Evolutionary conservation across 192 early-diverging fungal genomes (phyloP).

Genomic region (Coemansia asiatica): DNA sequence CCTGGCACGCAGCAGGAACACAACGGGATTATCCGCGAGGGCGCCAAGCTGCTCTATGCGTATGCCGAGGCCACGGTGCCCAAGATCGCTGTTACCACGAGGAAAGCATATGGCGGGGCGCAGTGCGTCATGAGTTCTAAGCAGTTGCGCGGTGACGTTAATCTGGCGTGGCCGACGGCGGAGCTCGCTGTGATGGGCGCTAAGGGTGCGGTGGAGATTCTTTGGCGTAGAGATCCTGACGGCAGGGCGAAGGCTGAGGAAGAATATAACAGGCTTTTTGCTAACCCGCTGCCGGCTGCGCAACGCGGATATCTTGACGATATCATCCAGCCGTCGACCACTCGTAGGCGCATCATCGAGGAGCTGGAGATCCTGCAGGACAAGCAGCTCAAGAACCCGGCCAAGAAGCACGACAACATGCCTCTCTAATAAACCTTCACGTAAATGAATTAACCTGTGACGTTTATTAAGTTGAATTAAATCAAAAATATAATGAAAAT

Average conservation of each 20-base stretch:
- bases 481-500: too few species aligned
- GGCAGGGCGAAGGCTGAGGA: constrained; percentile 69
- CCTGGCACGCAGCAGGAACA: constrained; percentile 95
- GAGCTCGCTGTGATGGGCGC: constrained; percentile 99
- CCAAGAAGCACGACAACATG: constrained; percentile 95
- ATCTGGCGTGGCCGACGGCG: constrained; percentile 93
- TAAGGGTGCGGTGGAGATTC: constrained; percentile 95
- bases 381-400: constrained; percentile 75
- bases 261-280: constrained; percentile 89
- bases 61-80: constrained; percentile 97
- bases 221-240: constrained; percentile 67
- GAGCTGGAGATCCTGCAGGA: constrained; percentile 77
- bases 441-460: neutral
- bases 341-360: constrained; percentile 81
- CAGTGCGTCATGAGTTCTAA: constrained; percentile 98
- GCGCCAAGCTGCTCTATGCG: constrained; percentile 94
- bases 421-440: constrained; percentile 80
- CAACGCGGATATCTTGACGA: constrained; percentile 84
- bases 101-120: constrained; percentile 97
- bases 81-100: constrained; percentile 91
- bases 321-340: constrained; percentile 69
- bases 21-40: constrained; percentile 92
- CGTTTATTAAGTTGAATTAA: too few species aligned
- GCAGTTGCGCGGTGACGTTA: constrained; percentile 90
- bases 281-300: constrained; percentile 92